Evolutionary conservation across 192 early-diverging fungal genomes (phyloP).

Genomic region (Obelidium mucronatum): DNA sequence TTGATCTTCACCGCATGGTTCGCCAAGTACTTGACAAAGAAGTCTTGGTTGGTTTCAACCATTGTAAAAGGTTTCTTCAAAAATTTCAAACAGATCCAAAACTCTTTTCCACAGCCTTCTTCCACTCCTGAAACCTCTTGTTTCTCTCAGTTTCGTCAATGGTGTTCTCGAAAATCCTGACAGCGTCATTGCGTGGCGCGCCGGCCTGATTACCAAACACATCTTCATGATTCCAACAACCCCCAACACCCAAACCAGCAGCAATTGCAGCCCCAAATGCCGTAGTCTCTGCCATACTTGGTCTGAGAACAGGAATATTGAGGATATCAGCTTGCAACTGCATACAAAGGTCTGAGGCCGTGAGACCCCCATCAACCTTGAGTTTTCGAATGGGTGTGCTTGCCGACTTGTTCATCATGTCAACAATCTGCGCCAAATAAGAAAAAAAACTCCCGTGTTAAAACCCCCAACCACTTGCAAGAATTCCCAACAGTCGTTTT

Average conservation of each 20-base stretch:
- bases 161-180: conserved; percentile 29
- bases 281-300: conserved; percentile 90
- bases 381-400: conserved; percentile 72
- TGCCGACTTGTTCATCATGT: conserved; percentile 87
- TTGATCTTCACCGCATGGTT: not conserved
- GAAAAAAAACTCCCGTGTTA: conserved; percentile 1
- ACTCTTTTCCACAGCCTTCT: conserved; percentile 76
- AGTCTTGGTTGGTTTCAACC: conserved; percentile 11
- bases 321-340: conserved; percentile 90
- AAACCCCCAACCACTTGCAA: not conserved
- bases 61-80: no score
- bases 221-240: conserved; percentile 64
- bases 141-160: conserved; percentile 57
- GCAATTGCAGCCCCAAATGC: conserved; percentile 92
- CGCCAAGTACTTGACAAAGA: not conserved
- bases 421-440: conserved; percentile 60
- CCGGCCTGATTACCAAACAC: conserved; percentile 58
- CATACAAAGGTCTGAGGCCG: conserved; percentile 90
- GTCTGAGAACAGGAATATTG: conserved; percentile 79
- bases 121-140: conserved; percentile 70
- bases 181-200: not conserved
- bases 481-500: no score
- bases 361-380: conserved; percentile 95
- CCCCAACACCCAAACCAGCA: conserved; percentile 77
- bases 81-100: conserved; percentile 63